A percentile compares a stretch with the other conserved stretches of the same genome.
These are phyloP conservation scores for Aspergillus bridgeri DNA, from an alignment of 495 filamentous ascomycete genomes.

Conservation along the genomic window DNA sequence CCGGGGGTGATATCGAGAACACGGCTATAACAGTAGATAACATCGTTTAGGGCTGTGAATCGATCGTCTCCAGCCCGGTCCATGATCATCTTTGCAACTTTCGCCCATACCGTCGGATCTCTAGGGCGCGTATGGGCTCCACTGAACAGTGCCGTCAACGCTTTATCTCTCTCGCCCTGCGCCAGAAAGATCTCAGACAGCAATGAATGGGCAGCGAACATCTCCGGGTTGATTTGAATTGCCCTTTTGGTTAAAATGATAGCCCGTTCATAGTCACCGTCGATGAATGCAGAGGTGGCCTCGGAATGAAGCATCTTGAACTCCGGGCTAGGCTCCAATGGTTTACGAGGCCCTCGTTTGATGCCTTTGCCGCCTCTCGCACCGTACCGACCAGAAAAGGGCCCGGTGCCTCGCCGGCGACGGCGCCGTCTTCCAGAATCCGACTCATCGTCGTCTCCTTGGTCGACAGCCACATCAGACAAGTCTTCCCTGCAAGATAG, in stretches of 20 bases:
- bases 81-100: constrained; percentile 63
- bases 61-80: constrained; percentile 56
- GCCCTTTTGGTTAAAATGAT: constrained; percentile 61
- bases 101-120: constrained; percentile 63
- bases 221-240: constrained; percentile 79
- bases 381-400: constrained; percentile 42
- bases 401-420: constrained; percentile 36
- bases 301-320: constrained; percentile 69
- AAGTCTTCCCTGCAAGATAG: constrained; percentile 22
- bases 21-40: constrained; percentile 65
- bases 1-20: constrained; percentile 60
- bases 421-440: constrained; percentile 24
- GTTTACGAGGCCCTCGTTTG: constrained; percentile 64
- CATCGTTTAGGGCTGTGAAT: constrained; percentile 49
- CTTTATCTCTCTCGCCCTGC: constrained; percentile 63
- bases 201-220: constrained; percentile 72
- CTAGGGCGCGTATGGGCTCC: constrained; percentile 71
- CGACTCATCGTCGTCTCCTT: constrained; percentile 32
- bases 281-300: constrained; percentile 68
- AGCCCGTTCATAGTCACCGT: constrained; percentile 61
- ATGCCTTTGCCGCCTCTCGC: constrained; percentile 48
- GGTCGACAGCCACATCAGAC: constrained; percentile 9
- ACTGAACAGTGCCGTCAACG: constrained; percentile 62
- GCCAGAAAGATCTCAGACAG: constrained; percentile 69
- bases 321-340: constrained; percentile 67